These are phyloP conservation scores for Mucor lusitanicus DNA, from an alignment of 371 early-diverging fungal species.

Conservation along the genomic window DNA sequence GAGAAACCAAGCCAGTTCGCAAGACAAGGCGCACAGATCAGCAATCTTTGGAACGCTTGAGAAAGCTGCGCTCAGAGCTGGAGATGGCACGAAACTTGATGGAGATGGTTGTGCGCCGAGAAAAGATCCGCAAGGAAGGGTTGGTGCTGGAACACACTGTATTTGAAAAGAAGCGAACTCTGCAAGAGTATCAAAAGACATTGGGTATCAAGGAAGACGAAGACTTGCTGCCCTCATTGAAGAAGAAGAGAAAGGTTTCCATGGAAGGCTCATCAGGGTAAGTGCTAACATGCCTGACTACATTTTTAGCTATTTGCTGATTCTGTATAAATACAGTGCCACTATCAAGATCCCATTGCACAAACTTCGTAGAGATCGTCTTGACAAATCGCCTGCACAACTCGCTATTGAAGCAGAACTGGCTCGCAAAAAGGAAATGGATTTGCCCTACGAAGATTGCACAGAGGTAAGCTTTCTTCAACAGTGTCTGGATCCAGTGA, in stretches of 20 bases:
- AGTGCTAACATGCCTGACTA: background rate
- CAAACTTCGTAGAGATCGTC: conserved; percentile 20
- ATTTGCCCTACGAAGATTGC: conserved; percentile 51
- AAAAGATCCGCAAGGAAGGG: conserved; percentile 70
- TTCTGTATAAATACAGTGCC: conserved; percentile 13
- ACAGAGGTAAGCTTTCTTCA: conserved; percentile 42
- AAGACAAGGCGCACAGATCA: conserved; percentile 89
- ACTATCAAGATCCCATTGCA: conserved; percentile 35
- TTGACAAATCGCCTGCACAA: conserved; percentile 24
- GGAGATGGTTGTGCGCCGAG: conserved; percentile 81
- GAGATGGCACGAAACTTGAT: conserved; percentile 71
- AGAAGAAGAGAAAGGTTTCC: conserved; percentile 43
- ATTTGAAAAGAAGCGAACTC: conserved; percentile 55
- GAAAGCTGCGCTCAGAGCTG: conserved; percentile 81
- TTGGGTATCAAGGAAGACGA: conserved; percentile 62
- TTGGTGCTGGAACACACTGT: conserved; percentile 68
- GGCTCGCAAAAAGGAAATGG: conserved; percentile 42
- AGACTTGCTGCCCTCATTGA: conserved; percentile 36
- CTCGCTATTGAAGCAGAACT: conserved; percentile 45
- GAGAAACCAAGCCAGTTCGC: conserved; percentile 87
- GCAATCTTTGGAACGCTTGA: conserved; percentile 80
- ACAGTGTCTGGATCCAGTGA: background rate
- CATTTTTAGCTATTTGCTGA: background rate
- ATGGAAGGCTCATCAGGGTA: conserved; percentile 36
- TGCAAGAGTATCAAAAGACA: conserved; percentile 58